Base-by-base conservation (phyloP, 352 stramenopile species). In the Globisporangium ultimum region DNA sequence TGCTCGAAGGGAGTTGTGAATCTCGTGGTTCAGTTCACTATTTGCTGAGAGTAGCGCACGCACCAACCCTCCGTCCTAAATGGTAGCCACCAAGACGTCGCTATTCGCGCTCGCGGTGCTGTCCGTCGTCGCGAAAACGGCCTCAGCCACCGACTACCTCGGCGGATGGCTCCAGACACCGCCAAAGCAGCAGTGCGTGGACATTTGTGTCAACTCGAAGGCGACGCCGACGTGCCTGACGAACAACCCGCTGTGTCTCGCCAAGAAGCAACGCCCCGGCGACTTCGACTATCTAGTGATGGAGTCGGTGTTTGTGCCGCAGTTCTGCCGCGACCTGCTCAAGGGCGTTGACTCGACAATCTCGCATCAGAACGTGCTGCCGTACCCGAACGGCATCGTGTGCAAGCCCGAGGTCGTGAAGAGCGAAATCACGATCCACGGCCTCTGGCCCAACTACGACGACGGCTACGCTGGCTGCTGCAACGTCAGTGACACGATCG, bases 301-400 rank as follows among this genome's bases (percentile, higher is more conserved):
- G 20, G 78, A 90, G 66, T 72, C 88, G 66, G 63, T 90, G 53
- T 90, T 80, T 58, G 68, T 84, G 61, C 80, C 80, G 64, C 80
- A 90, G 68, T 90, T 87, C 64, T 90, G 80, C 62, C 80, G 80
- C 41, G 80, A 90, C 57, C 62, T 90, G 36, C 72, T 88, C 43
- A 60, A 74, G 0, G 80, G 80, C 47, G 71, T 86, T 18, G 80
- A 90, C 67, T 77, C 67, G 58, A 90, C 80, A 40, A 73, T 90
- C 69, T 86, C 78, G 53, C 80, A 90, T 64, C 78, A 85, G 65
- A 87, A 87, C 60, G 76, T 90, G 24, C 71, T 76, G 57, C 53
- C 64, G 47, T 86, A 79, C 67, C 79, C 79, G 49, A 64, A 74
- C 40, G 79, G 79, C 22, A 73, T 80, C 48, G 24, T 49, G 12